Conservation (phyloP, 768 basidiomycete species). For the Coprinopsis marcescibilis region DNA sequence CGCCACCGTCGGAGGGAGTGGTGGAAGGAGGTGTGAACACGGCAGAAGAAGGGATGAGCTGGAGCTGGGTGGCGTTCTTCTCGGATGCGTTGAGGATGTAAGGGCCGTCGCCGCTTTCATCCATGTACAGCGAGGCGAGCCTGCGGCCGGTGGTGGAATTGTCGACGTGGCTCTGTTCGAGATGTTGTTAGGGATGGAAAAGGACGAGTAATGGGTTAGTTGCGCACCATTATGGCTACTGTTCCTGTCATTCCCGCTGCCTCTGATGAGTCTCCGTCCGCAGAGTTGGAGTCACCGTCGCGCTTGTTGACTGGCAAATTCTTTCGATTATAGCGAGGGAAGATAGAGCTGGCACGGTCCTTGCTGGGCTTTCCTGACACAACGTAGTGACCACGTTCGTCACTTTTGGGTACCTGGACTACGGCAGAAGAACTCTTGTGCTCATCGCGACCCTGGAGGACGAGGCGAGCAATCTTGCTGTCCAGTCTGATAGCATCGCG, state of each 20-base stretch:
- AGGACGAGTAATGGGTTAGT: background rate
- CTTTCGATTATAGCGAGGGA: conserved; percentile 1
- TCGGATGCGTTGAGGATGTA: conserved; percentile 47
- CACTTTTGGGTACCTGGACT: background rate
- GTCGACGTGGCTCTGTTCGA: conserved; percentile 8
- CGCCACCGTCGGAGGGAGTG: conserved; percentile 7
- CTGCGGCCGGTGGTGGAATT: conserved; percentile 10
- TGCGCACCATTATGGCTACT: conserved; percentile 45
- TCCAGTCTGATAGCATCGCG: conserved; percentile 1
- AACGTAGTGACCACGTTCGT: background rate
- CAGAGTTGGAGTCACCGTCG: background rate
- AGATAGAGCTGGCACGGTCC: background rate
- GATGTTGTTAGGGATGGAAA: background rate
- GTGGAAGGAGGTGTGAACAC: conserved; percentile 3
- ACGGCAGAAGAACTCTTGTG: background rate
- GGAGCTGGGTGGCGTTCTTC: conserved; percentile 38
- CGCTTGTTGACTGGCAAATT: background rate
- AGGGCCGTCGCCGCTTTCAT: conserved; percentile 17
- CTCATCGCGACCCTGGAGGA: background rate
- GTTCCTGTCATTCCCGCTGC: conserved; percentile 27
- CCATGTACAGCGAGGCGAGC: conserved; percentile 18
- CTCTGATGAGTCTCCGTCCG: background rate
- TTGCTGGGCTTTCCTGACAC: background rate
- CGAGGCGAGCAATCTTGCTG: conserved; percentile 1
- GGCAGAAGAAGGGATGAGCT: conserved; percentile 24